Conservation (phyloP, 1,284 basidiomycete species). For the Cryptococcus wingfieldii region DNA sequence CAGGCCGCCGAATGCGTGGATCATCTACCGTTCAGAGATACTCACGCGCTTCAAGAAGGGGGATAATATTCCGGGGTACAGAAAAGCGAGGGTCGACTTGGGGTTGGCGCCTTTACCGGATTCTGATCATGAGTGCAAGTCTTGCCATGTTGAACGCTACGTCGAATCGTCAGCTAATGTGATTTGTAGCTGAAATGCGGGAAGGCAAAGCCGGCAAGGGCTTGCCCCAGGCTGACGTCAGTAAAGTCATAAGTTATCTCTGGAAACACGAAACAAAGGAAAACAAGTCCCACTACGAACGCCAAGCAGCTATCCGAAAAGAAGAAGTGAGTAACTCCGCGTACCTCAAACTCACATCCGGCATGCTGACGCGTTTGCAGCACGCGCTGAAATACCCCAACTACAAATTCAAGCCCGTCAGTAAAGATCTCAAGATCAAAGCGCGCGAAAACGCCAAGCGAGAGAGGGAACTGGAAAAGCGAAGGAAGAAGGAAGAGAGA, state of each 20-base stretch:
- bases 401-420: slow-evolving; percentile 69
- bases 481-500: slow-evolving; percentile 26
- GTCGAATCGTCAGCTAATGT: neutral
- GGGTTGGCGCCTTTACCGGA: slow-evolving; percentile 5
- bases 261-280: slow-evolving; percentile 63
- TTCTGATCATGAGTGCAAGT: neutral
- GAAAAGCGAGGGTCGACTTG: slow-evolving; percentile 19
- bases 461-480: slow-evolving; percentile 39
- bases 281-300: slow-evolving; percentile 62
- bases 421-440: slow-evolving; percentile 60
- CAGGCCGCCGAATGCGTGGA: slow-evolving; percentile 85
- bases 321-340: slow-evolving; percentile 50
- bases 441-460: slow-evolving; percentile 40
- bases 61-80: slow-evolving; percentile 21
- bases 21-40: slow-evolving; percentile 75
- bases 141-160: neutral
- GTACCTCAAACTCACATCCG: neutral
- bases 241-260: slow-evolving; percentile 62
- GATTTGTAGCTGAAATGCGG: too few relatives aligned
- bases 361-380: slow-evolving; percentile 16
- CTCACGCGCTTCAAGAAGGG: slow-evolving; percentile 48
- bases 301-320: slow-evolving; percentile 64
- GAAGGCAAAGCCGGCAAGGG: slow-evolving; percentile 45
- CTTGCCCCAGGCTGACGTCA: slow-evolving; percentile 66
- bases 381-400: slow-evolving; percentile 63